A percentile compares a stretch with the other conserved stretches of the same genome.
These are phyloP conservation scores for Hypoxylon sp. DNA, from an alignment of 2,329 filamentous ascomycete genomes.

Conservation along the genomic window DNA sequence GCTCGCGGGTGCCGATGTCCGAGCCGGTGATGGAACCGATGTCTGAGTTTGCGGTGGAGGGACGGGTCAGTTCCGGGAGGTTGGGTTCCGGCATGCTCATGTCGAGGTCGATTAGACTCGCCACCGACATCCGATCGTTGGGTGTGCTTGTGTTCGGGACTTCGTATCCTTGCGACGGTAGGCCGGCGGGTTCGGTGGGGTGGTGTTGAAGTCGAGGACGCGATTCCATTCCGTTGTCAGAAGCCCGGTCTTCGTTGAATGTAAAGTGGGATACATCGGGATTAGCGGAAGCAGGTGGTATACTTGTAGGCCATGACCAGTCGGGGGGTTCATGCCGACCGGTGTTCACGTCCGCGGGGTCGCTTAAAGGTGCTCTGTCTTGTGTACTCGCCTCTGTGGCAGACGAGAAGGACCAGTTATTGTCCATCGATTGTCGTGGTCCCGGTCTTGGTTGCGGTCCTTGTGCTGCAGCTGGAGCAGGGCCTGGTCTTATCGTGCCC, in stretches of 20 bases:
- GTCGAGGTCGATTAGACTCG: conserved; percentile 63
- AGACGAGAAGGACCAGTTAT: conserved; percentile 56
- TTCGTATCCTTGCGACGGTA: conserved; percentile 54
- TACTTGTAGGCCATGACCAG: conserved; percentile 67
- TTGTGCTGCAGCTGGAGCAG: conserved; percentile 21
- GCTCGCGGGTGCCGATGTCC: conserved; percentile 62
- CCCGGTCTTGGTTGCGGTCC: conserved; percentile 37
- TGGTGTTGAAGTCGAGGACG: conserved; percentile 60
- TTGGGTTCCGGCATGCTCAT: conserved; percentile 61
- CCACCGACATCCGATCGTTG: conserved; percentile 52
- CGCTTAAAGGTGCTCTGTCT: conserved; percentile 62
- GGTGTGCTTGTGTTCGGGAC: conserved; percentile 50
- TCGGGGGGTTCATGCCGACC: conserved; percentile 62
- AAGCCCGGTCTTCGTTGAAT: conserved; percentile 49
- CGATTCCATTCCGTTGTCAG: conserved; percentile 43
- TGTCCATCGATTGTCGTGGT: conserved; percentile 58
- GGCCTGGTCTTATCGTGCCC: conserved; percentile 64
- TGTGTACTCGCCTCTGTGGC: conserved; percentile 50
- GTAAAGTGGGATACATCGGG: conserved; percentile 62
- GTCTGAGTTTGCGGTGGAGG: conserved; percentile 69
- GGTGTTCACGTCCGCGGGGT: conserved; percentile 63
- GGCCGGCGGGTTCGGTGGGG: conserved; percentile 58
- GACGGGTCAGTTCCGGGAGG: conserved; percentile 60
- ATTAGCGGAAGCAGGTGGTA: conserved; percentile 61
- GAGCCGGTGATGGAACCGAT: conserved; percentile 64